Evolutionary conservation across 2,329 filamentous ascomycete species (phyloP).

Genomic region (Fusarium sp.): DNA sequence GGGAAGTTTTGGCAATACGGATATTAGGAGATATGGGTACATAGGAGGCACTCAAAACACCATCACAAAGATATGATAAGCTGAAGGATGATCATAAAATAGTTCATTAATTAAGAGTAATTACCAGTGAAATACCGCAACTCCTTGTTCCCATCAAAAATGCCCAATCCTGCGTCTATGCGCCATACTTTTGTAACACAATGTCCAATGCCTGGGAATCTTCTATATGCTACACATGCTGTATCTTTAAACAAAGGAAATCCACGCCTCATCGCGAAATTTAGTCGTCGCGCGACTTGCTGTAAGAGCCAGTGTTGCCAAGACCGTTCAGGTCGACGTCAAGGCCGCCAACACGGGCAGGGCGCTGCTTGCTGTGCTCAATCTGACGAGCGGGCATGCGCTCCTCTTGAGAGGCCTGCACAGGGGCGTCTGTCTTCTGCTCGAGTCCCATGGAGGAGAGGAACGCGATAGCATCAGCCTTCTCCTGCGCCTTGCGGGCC

Average conservation of each 20-base stretch:
- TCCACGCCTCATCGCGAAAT: neutral
- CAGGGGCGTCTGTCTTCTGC: constrained; percentile 35
- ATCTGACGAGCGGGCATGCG: constrained; percentile 22
- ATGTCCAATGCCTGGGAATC: constrained; percentile 19
- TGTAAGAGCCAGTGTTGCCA: constrained; percentile 22
- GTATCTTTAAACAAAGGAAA: constrained; percentile 12
- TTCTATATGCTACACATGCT: constrained; percentile 35
- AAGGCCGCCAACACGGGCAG: constrained; percentile 24
- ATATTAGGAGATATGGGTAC: too few species aligned
- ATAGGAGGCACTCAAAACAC: neutral
- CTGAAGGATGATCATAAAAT: neutral
- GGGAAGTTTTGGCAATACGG: neutral
- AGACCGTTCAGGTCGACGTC: constrained; percentile 36
- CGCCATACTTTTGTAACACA: constrained; percentile 32
- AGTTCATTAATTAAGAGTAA: constrained; percentile 22
- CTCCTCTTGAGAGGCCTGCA: constrained; percentile 17
- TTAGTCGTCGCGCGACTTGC: constrained; percentile 27
- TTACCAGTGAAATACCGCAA: constrained; percentile 18
- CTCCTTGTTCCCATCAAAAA: constrained; percentile 11
- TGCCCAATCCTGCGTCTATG: constrained; percentile 13
- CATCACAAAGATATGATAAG: too few species aligned
- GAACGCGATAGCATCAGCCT: constrained; percentile 65
- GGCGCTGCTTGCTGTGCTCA: constrained; percentile 11
- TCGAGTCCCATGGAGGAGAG: constrained; percentile 60
- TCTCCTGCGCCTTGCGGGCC: constrained; percentile 66